Evolutionary conservation across 805 yeast species (phyloP), one percentile per base, ranked within the genome.

Genomic region (Candida peoriensis): DNA sequence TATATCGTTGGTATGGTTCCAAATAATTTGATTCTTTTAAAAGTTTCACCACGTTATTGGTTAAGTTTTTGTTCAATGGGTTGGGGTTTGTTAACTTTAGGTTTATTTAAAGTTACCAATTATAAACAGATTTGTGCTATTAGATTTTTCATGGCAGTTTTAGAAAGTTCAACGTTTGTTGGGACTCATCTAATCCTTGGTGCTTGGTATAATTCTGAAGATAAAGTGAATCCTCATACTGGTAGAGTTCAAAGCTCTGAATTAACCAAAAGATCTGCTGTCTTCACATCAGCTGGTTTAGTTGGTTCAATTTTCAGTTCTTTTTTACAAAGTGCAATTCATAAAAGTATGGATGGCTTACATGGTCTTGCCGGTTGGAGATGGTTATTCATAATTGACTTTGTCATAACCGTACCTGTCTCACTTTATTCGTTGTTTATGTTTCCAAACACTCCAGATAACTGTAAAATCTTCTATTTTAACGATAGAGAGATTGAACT

Each of bases 361-460:
- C 70, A 43, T 70, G 73, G 36, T 1, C 51, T 76, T 12, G 64
- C 66, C 4, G 83, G 84, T 7, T 77, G 82, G 82, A 65, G 78
- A 53, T 77, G 83, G 83, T 52, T 77, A n/a, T 78, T 76, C 48
- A 72, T 78, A 29, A 73, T 78, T 41, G 82, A 78, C 54, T 76
- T 74, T 43, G 47, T 73, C 21, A 64, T 77, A 29, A 76, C 83
- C 1, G 47, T 77, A 4, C 81, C 81, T 2, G 70, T 78, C 36
- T 70, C 73, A 4, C 24, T 76, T 4, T 75, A 70, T 42, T 83
- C 85, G 1, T 63, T 73, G 25, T 30, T 79, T 3, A 69, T 68
- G 36, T 74, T 78, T 51, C 85, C 85, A 10, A 81, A 77, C 47
- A 60, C 66, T 3, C 80, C 81, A 9, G 72, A 66, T n/a, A 52